A percentile compares a stretch with the other conserved stretches of the same genome.
Conservation (phyloP, 106 monocot genomes). For the Hemerocallis citrina region DNA sequence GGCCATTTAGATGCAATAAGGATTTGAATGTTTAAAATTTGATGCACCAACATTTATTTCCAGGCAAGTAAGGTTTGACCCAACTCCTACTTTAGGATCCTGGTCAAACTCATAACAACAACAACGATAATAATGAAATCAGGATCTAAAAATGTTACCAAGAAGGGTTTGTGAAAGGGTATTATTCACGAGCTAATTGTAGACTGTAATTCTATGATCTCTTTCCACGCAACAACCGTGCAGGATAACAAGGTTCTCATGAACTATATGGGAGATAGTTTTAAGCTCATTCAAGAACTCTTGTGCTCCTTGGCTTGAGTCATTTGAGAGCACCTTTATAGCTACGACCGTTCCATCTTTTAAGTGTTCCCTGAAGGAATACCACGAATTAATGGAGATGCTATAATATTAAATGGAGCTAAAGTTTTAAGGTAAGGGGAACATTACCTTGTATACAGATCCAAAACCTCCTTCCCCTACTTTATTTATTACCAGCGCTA, state of each 20-base stretch:
- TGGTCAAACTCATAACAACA: no score
- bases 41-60: no score
- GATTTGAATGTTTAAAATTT: no score
- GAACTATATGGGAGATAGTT: constrained; percentile 43
- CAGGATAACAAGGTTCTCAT: constrained; percentile 66
- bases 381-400: no score
- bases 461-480: constrained; percentile 77
- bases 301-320: constrained; percentile 52
- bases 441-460: constrained; percentile 52
- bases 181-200: constrained; percentile 76
- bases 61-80: no score
- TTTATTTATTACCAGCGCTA: constrained; percentile 35
- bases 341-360: constrained; percentile 62
- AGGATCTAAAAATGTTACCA: constrained; percentile 23
- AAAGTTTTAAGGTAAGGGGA: no score
- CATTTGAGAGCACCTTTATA: constrained; percentile 55
- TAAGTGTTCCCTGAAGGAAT: constrained; percentile 42
- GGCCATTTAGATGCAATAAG: no score
- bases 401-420: no score
- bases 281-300: constrained; percentile 71
- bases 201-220: constrained; percentile 52
- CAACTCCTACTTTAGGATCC: no score
- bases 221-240: constrained; percentile 62
- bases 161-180: constrained; percentile 77
- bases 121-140: no score